Conservation (phyloP, 148 eudicot species). For the Rhododendron williamsianum region DNA sequence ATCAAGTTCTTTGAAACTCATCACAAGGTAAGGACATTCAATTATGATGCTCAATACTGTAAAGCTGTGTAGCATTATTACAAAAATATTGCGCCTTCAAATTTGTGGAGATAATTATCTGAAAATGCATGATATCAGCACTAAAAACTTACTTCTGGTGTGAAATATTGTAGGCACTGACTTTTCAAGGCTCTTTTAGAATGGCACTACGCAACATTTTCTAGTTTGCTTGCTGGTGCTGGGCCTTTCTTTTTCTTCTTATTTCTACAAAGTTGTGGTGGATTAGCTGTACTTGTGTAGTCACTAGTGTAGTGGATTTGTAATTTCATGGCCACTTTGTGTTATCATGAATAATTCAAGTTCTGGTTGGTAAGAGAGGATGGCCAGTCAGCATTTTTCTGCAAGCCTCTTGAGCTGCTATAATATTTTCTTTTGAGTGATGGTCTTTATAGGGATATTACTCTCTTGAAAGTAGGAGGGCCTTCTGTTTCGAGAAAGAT, state of each 20-base stretch:
- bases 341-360: background rate
- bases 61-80: background rate
- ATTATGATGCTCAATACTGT: background rate
- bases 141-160: background rate
- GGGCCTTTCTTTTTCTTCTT: background rate
- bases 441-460: background rate
- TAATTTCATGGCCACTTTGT: background rate
- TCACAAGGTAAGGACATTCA: slow-evolving; percentile 63
- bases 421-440: background rate
- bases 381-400: slow-evolving; percentile 11
- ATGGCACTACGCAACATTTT: background rate
- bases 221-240: background rate
- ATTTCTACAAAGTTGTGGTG: background rate
- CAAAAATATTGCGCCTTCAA: background rate
- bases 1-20: slow-evolving; percentile 84
- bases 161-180: background rate
- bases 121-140: background rate
- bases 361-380: background rate
- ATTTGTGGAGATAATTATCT: background rate
- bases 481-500: background rate
- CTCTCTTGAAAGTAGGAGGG: background rate
- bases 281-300: background rate
- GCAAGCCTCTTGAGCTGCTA: background rate
- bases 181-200: background rate
- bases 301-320: background rate